Conservation (phyloP, 139 green algal genomes). For the Tetraselmis chui region DNA sequence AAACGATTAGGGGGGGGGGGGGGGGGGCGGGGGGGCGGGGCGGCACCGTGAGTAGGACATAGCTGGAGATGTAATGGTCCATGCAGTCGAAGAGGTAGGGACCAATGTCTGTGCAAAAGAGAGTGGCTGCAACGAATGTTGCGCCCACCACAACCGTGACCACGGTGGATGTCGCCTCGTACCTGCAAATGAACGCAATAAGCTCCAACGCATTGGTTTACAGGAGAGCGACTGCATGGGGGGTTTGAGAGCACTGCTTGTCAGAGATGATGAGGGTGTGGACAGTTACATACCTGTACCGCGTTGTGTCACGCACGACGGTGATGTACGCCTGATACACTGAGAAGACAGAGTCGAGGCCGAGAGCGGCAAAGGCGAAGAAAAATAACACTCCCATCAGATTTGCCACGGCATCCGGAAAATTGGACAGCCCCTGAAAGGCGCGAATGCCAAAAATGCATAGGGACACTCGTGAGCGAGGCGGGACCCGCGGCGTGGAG, state of each 20-base stretch:
- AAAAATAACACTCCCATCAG: neutral
- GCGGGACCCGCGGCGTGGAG: too few species aligned
- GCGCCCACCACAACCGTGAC: neutral
- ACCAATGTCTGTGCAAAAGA: neutral
- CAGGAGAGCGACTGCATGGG: too few species aligned
- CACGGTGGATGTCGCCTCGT: neutral
- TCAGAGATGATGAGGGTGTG: too few species aligned
- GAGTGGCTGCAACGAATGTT: neutral
- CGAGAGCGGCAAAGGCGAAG: neutral
- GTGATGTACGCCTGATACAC: neutral
- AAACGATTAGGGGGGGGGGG: neutral
- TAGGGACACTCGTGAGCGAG: too few species aligned
- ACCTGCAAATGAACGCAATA: too few species aligned
- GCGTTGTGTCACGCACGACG: neutral
- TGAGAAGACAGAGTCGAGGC: neutral
- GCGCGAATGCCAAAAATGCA: too few species aligned
- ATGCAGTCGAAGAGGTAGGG: neutral
- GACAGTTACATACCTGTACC: neutral
- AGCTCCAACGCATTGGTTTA: too few species aligned
- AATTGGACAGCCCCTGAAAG: neutral
- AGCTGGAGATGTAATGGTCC: neutral
- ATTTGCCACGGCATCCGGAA: neutral
- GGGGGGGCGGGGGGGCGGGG: too few species aligned
- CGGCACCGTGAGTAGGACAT: neutral
- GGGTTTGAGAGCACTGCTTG: too few species aligned